phyloP scores from a whole-genome alignment of 2,329 filamentous ascomycete genomes.

The Phoma sp. region DNA sequence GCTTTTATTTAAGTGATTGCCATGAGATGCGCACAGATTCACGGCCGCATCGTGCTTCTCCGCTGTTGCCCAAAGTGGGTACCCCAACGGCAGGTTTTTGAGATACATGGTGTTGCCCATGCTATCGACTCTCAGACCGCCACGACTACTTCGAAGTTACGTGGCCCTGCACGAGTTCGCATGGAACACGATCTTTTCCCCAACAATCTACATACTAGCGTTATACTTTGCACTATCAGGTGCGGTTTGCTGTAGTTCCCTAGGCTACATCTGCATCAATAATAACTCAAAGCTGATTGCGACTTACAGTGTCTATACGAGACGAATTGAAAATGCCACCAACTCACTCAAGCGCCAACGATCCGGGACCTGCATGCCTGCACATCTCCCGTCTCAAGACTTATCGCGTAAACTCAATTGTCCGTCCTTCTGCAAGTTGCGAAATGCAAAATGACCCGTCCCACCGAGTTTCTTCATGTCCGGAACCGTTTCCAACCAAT shows the following conservation, averaged over 20 bases:
- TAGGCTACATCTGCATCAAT: not conserved
- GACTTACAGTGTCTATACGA: not conserved
- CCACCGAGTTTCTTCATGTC: not conserved
- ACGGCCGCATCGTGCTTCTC: slow-evolving; percentile 6
- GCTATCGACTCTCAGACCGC: not conserved
- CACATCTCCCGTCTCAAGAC: slow-evolving; percentile 9
- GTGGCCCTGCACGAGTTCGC: no score
- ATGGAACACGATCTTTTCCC: not conserved
- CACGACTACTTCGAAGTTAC: not conserved
- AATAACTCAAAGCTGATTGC: not conserved
- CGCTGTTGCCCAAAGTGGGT: slow-evolving; percentile 1
- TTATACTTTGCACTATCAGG: not conserved
- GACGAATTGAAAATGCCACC: slow-evolving; percentile 1
- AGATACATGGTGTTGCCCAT: not conserved
- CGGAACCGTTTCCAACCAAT: not conserved
- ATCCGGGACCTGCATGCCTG: slow-evolving; percentile 12
- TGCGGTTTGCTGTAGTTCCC: not conserved
- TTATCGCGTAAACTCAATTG: slow-evolving; percentile 7
- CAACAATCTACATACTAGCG: not conserved
- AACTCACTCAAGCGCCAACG: slow-evolving; percentile 11
- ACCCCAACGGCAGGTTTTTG: not conserved
- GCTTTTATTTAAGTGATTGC: slow-evolving; percentile 3
- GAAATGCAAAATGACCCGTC: not conserved
- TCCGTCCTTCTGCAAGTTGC: slow-evolving; percentile 1
- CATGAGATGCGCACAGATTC: slow-evolving; percentile 1